Conservation (phyloP, 768 basidiomycete genomes). For the Cystobasidium onofrii region DNA sequence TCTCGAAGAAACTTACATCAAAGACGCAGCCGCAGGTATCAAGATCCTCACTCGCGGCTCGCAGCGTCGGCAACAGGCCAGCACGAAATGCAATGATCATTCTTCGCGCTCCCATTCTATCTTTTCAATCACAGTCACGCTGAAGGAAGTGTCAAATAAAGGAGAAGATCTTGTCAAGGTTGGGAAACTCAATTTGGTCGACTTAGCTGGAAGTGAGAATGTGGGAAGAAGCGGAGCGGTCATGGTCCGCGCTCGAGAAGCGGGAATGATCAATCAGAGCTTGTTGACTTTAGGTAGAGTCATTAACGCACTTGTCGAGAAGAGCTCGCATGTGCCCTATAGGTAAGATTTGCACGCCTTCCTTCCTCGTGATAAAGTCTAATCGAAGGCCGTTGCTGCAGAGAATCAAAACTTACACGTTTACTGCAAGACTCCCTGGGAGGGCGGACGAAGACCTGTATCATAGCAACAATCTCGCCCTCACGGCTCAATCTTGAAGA, state of each 20-base stretch:
- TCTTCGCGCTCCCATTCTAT: conserved; percentile 87
- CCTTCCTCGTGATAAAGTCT: background rate
- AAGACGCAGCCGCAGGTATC: conserved; percentile 72
- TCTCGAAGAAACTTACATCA: conserved; percentile 77
- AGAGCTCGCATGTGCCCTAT: conserved; percentile 74
- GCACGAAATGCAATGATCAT: conserved; percentile 95
- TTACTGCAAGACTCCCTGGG: conserved; percentile 98
- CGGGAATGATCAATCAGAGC: conserved; percentile 98
- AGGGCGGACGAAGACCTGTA: conserved; percentile 91
- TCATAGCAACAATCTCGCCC: conserved; percentile 92
- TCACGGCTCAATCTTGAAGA: conserved; percentile 91
- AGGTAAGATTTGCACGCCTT: conserved; percentile 53
- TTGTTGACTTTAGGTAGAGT: conserved; percentile 92
- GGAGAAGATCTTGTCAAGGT: conserved; percentile 77
- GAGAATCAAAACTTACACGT: conserved; percentile 95
- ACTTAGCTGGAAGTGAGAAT: conserved; percentile 94
- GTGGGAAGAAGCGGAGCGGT: conserved; percentile 92
- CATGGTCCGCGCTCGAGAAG: conserved; percentile 87
- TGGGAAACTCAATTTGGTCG: conserved; percentile 93
- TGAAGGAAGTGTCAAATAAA: conserved; percentile 58
- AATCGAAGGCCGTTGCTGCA: conserved; percentile 42
- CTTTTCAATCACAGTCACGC: conserved; percentile 90
- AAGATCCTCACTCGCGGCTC: conserved; percentile 79
- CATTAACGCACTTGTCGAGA: conserved; percentile 87
- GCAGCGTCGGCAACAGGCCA: conserved; percentile 79